Evolutionary conservation across 345 rosid species (phyloP), one percentile per base, ranked within the genome.

Genomic region (Arabis hirsuta): DNA sequence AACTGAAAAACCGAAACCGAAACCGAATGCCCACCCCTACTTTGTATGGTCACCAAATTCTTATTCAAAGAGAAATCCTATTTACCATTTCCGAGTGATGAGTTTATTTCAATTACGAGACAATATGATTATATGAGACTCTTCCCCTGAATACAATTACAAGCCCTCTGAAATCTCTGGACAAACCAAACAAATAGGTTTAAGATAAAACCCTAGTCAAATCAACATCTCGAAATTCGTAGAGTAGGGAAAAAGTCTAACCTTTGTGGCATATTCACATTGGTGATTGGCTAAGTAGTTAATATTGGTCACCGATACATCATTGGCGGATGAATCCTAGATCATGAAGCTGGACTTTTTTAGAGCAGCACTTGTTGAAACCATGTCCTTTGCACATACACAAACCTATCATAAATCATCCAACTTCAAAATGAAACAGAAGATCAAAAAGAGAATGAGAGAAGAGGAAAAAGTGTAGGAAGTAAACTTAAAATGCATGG

Each of bases 321-420:
- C 65, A 42, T 42, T 12, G 45, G 12, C 55, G 4, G 29, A 20
- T 47, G 36, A 48, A 65, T 65, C 29, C 43, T 8, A 13, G 9
- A 26, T 53, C 16, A 58, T 55, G 13, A 29, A 3, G 62, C 43
- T 12, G 2, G 54, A 29, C 12, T 55, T 46, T 20, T 55, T 29
- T 6, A 19, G 62, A 16, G 53, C 53, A 44, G 55, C 64, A 32
- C 45, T 19, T 2, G 12, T 31, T 32, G 7, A 60, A 60, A 58
- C 31, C 60, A 61, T 39, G 32, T 51, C 32, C 20, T 69, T 47
- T 58, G 47, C 65, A 58, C 24, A 20, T 47, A 68, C 42, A 12
- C 16, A 22, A 22, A 16, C 20, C 31, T 58, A 36, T 50, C 67
- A 50, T 29, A 24, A 11, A 36, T 29, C 57, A 47, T 45, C 57